Evolutionary conservation across 1,284 basidiomycete genomes (phyloP).

Genomic region (Puccinia hordei): DNA sequence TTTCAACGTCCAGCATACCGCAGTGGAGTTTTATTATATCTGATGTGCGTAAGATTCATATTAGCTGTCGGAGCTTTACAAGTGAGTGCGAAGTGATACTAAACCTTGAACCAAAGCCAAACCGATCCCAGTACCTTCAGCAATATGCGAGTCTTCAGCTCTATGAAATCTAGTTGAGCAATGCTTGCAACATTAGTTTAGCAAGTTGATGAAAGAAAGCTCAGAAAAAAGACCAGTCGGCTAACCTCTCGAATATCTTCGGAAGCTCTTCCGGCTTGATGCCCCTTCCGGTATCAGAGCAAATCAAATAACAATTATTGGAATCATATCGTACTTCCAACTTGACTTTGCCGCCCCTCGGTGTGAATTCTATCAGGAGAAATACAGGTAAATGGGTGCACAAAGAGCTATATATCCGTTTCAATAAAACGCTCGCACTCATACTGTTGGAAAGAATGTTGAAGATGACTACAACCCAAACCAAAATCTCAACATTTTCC

Average conservation of each 20-base stretch:
- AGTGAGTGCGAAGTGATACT: not conserved
- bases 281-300: slow-evolving; percentile 44
- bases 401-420: not conserved
- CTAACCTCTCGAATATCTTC: slow-evolving; percentile 44
- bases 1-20: slow-evolving; percentile 33
- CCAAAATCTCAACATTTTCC: slow-evolving; percentile 24
- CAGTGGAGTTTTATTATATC: slow-evolving; percentile 42
- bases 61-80: not conserved
- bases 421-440: slow-evolving; percentile 23
- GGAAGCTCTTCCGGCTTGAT: slow-evolving; percentile 40
- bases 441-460: slow-evolving; percentile 49
- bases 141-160: slow-evolving; percentile 12
- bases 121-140: slow-evolving; percentile 47
- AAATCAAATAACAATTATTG: slow-evolving; percentile 35
- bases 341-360: slow-evolving; percentile 21
- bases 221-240: not conserved
- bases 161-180: slow-evolving; percentile 37
- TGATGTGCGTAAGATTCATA: not conserved
- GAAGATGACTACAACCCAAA: slow-evolving; percentile 34
- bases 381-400: not conserved
- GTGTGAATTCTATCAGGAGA: slow-evolving; percentile 40
- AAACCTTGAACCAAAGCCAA: slow-evolving; percentile 48
- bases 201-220: not conserved
- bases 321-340: slow-evolving; percentile 34
- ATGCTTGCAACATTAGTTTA: not conserved